Evolutionary conservation across 495 filamentous ascomycete species (phyloP).

Genomic region (Amphirosellinia nigrospora): DNA sequence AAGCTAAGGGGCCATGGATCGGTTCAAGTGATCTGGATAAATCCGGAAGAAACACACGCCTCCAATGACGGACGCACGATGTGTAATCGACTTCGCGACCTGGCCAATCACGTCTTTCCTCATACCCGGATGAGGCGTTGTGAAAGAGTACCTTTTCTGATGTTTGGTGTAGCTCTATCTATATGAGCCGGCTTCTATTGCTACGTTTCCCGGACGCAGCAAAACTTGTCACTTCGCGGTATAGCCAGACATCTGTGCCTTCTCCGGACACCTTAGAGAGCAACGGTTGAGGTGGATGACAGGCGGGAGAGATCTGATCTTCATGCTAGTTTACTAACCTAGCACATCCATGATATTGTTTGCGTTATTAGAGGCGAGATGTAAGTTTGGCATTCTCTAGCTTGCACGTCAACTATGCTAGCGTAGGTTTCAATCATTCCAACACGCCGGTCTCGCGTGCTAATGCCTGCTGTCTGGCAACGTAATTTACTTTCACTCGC

Average conservation of each 20-base stretch:
- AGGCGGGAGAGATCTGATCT: not conserved
- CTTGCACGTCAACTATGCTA: not conserved
- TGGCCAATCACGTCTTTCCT: not conserved
- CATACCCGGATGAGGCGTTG: slow-evolving; percentile 1
- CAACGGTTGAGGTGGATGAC: not conserved
- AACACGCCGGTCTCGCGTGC: not conserved
- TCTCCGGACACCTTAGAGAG: not conserved
- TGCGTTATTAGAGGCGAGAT: not conserved
- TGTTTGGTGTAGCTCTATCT: slow-evolving; percentile 3
- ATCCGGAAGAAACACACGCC: slow-evolving; percentile 24
- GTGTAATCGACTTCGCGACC: not conserved
- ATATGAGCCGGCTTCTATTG: slow-evolving; percentile 19
- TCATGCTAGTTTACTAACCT: not conserved
- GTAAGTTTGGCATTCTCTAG: not conserved
- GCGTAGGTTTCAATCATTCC: not conserved
- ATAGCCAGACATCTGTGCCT: not conserved
- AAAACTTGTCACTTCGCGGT: not conserved
- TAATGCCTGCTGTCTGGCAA: not conserved
- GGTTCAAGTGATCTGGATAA: slow-evolving; percentile 27
- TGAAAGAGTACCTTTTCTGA: not conserved
- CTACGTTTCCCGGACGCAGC: not conserved
- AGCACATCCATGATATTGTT: not conserved
- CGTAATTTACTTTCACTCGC: not conserved
- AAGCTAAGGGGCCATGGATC: not conserved
- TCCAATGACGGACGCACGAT: slow-evolving; percentile 22